phyloP scores from a whole-genome alignment of 1,139 yeast species.

The Debaryomyces sp. region DNA sequence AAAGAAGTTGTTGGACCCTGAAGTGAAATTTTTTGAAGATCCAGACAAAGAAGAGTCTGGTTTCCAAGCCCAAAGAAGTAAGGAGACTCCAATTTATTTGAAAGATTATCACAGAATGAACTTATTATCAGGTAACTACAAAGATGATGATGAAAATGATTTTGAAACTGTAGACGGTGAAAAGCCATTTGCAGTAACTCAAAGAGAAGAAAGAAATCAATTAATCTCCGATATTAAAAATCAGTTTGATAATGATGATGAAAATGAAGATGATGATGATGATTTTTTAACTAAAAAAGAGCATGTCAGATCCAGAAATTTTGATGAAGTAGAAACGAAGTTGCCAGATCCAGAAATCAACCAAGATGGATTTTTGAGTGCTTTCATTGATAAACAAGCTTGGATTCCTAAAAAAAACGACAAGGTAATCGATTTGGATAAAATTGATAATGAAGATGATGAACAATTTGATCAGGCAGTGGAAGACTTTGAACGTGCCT shows the following conservation, averaged over 20 bases:
- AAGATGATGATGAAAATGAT: constrained; percentile 45
- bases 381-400: constrained; percentile 75
- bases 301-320: constrained; percentile 12
- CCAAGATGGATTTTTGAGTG: constrained; percentile 68
- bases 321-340: constrained; percentile 18
- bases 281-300: constrained; percentile 63
- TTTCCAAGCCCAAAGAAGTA: constrained; percentile 14
- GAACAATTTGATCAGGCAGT: constrained; percentile 92
- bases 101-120: constrained; percentile 92
- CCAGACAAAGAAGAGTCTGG: constrained; percentile 42
- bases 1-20: constrained; percentile 61
- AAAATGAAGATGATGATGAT: constrained; percentile 43
- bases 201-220: constrained; percentile 72
- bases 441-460: constrained; percentile 66
- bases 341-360: constrained; percentile 74
- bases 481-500: constrained; percentile 87
- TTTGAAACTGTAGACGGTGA: constrained; percentile 57
- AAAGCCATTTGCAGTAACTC: constrained; percentile 71
- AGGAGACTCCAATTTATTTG: constrained; percentile 79
- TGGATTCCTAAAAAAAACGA: constrained; percentile 79
- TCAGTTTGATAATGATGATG: constrained; percentile 55
- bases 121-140: constrained; percentile 62
- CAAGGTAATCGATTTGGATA: constrained; percentile 57
- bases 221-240: constrained; percentile 74
- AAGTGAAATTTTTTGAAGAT: constrained; percentile 71